Base-by-base conservation (phyloP, 768 basidiomycete species). In the Chalciporus chontae region DNA sequence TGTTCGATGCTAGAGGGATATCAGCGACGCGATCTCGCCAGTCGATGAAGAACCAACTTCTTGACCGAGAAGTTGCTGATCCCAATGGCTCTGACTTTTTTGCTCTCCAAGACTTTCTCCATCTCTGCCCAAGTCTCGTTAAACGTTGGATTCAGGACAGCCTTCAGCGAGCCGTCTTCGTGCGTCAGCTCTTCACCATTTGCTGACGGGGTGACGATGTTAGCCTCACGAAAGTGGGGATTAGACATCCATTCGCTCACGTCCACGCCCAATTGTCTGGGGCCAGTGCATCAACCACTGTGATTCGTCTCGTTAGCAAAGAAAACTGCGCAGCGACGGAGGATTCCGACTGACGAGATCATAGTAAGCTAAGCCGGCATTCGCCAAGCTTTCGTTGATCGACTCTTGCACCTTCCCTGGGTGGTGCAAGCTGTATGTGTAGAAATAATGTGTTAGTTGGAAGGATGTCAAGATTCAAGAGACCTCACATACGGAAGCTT, bases 331-430 rank as follows among this genome's bases (percentile, higher is more conserved):
- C n/a, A n/a, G 11, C 29, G 15, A 43, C 18, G 34, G 31, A 24
- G 7, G 65, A 8, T 18, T 40, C 13, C 44, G 11, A 51, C 49
- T 40, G 47, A 62, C 50, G n/a, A 80, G 66, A 62, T 81, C 80
- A 40, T 79, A 69, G 55, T 81, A 79, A 14, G 68, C 75, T 3
- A 73, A 47, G 9, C 65, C 71, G 5, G 80, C 64, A 40, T 67
- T 66, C 5, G 64, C 55, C 38, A 79, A 54, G 45, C 73, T 75
- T 37, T 71, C 64, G 29, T 77, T 64, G 43, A 80, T 73, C 0
- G 71, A 71, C 43, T 73, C 63, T 24, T 62, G 55, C 2, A 79
- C 75, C n/a, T 65, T 51, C 41, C 59, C 62, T 41, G 69, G 62
- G 40, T 69, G 61, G 39, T 66, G 43, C 43, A 47, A 57, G 36